Percentiles rank a stretch among this genome's conserved stretches.
phyloP scores from a whole-genome alignment of 306 rosid genomes.

The Vicia sativa region DNA sequence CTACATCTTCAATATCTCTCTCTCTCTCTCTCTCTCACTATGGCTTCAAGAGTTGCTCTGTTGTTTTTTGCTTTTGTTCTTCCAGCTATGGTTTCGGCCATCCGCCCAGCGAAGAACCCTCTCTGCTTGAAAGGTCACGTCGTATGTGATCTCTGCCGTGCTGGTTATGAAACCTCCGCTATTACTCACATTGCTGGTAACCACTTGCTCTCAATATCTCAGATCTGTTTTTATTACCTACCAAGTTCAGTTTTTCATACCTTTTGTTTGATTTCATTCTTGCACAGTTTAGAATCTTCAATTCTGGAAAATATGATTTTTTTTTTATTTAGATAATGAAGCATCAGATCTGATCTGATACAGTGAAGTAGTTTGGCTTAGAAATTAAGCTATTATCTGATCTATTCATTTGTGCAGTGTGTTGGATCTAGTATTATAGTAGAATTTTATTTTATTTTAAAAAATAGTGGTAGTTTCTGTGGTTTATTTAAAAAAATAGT shows the following conservation, averaged over 20 bases:
- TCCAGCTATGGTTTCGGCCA: slow-evolving; percentile 75
- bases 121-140: slow-evolving; percentile 64
- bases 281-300: neutral
- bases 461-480: neutral
- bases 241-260: no score
- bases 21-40: neutral
- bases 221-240: neutral
- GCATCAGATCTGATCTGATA: slow-evolving; percentile 31
- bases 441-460: neutral
- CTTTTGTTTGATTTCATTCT: neutral
- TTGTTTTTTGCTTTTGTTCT: slow-evolving; percentile 55
- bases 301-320: neutral
- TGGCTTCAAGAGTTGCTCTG: slow-evolving; percentile 52
- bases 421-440: slow-evolving; percentile 4
- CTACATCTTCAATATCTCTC: no score
- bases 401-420: neutral
- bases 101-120: slow-evolving; percentile 59
- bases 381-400: neutral
- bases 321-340: neutral
- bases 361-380: neutral
- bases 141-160: slow-evolving; percentile 81
- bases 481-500: no score
- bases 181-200: slow-evolving; percentile 73
- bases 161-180: slow-evolving; percentile 85
- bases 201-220: neutral